Evolutionary conservation across 192 early-diverging fungal genomes (phyloP).

Genomic region (Coemansia sp.): DNA sequence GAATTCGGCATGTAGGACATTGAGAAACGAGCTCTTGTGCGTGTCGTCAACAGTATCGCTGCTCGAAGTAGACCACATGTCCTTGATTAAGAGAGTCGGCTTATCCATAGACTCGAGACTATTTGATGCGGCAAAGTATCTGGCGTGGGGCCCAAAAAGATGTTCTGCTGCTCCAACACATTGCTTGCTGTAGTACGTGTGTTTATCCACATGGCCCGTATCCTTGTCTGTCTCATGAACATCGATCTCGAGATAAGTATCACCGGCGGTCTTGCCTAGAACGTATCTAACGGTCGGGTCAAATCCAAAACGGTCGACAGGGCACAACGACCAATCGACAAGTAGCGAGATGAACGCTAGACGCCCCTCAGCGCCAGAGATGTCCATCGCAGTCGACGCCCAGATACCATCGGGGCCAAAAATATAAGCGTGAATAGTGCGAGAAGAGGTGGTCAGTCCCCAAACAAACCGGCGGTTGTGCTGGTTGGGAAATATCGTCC

Average conservation of each 20-base stretch:
- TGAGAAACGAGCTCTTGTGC: background rate
- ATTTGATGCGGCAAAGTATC: conserved; percentile 13
- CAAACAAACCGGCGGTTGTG: conserved; percentile 15
- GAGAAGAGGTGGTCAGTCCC: conserved; percentile 1
- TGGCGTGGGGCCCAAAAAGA: conserved; percentile 2
- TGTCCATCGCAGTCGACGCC: background rate
- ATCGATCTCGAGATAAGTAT: background rate
- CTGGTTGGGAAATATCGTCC: conserved; percentile 4
- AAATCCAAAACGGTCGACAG: background rate
- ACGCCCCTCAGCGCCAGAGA: background rate
- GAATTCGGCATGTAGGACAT: background rate
- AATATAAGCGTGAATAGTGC: background rate
- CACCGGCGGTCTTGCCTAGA: background rate
- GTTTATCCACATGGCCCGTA: background rate
- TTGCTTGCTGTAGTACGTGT: background rate
- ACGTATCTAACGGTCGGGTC: conserved; percentile 6
- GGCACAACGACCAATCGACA: conserved; percentile 17
- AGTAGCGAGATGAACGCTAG: background rate
- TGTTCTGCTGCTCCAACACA: background rate
- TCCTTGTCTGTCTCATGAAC: background rate
- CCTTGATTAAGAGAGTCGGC: conserved; percentile 17
- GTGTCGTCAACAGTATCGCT: conserved; percentile 11
- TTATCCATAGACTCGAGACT: background rate
- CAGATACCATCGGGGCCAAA: background rate
- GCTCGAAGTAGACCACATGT: conserved; percentile 25